phyloP scores from a whole-genome alignment of 2,329 filamentous ascomycete species.

The Coleophoma eucalyptorum region DNA sequence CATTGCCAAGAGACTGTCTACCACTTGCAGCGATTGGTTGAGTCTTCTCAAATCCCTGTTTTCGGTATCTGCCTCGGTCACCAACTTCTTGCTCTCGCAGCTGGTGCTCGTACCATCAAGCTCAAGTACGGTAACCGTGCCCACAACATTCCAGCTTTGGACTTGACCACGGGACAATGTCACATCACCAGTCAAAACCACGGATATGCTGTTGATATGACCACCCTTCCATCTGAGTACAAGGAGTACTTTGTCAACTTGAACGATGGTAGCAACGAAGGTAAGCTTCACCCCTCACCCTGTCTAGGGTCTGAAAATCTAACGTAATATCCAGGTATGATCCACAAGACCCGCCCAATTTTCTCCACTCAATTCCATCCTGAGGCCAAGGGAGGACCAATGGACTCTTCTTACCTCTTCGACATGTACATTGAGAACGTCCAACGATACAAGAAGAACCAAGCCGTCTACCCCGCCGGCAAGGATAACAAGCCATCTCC shows the following conservation, averaged over 20 bases:
- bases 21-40: slow-evolving; percentile 87
- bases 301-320: slow-evolving; percentile 6
- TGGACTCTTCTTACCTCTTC: slow-evolving; percentile 94
- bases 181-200: slow-evolving; percentile 99
- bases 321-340: slow-evolving; percentile 56
- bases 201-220: slow-evolving; percentile 89
- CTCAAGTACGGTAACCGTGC: slow-evolving; percentile 99
- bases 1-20: slow-evolving; percentile 94
- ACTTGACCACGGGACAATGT: slow-evolving; percentile 93
- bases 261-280: slow-evolving; percentile 96
- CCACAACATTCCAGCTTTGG: slow-evolving; percentile 95
- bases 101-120: slow-evolving; percentile 89
- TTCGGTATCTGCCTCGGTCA: slow-evolving; percentile 98
- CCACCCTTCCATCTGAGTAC: slow-evolving; percentile 80
- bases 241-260: slow-evolving; percentile 99
- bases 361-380: slow-evolving; percentile 99
- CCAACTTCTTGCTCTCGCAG: slow-evolving; percentile 87
- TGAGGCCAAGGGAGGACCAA: slow-evolving; percentile 93
- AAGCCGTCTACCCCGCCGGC: slow-evolving; percentile 63
- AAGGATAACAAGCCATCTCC: slow-evolving; percentile 86
- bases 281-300: slow-evolving; percentile 30
- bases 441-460: slow-evolving; percentile 80
- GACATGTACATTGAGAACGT: slow-evolving; percentile 94
- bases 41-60: slow-evolving; percentile 84
- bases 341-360: slow-evolving; percentile 93